Base-by-base conservation (phyloP, 176 grass and related monocot species). In the Carex kokanica region DNA sequence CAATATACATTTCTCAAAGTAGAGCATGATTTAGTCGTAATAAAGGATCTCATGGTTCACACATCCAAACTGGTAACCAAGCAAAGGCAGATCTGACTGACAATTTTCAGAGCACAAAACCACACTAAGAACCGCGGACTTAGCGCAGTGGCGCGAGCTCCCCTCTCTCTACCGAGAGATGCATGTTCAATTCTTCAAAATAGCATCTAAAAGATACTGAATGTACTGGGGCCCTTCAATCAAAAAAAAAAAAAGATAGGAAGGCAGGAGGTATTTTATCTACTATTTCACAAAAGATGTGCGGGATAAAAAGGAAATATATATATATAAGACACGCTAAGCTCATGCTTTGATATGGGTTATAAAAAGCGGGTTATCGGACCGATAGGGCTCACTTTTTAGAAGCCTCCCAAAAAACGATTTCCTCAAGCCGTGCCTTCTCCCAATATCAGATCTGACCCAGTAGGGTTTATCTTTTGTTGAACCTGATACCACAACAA, bases 351-450 rank as follows among this genome's bases (percentile, higher is more conserved):
- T 83, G 12, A 84, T 72, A 84, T 23, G 53, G 34, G 24, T 74
- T 20, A 77, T 47, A 73, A 58, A 67, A 29, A 10, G 64, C 54
- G 86, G 70, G 78, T 88, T 73, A 7, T 8, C 14, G 6, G 27
- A 47, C 8, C 5, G 47, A 59, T 88, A 88, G 49, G 82, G 86
- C n/a, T 81, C 4, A 2, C 38, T 49, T 67, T 64, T 8, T 31
- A 80, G 12, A 84, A 88, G 86, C 74, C 86, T 79, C 21, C n/a
- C 15, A 36, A 88, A 88, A 6, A 88, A 36, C 0, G 86, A 88
- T 60, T 65, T 79, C 15, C 6, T 51, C 59, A 88, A 78, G 9
- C 86, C 86, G 38, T 80, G 55, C 12, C 13, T 16, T 78, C 86
- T 84, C 20, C 55, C 86, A 5, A 84, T 87, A 64, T 64, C 40